A percentile compares a stretch with the other conserved stretches of the same genome.
These are phyloP conservation scores for Boletus rufocinnamomeus DNA, from an alignment of 768 basidiomycete species.

Conservation along the genomic window DNA sequence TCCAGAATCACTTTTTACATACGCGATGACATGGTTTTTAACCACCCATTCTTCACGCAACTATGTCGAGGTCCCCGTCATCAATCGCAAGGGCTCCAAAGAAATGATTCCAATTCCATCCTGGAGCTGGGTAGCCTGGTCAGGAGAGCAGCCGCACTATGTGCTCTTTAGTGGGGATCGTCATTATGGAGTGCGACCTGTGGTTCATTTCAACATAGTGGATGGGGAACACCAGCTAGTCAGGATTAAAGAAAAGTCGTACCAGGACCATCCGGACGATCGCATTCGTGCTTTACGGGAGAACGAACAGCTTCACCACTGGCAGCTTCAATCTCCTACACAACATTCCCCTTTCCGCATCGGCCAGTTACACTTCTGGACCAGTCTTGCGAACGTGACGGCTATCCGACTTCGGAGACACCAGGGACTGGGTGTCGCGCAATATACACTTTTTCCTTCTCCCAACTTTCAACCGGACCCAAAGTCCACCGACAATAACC, in stretches of 20 bases:
- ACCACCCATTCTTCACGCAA: slow-evolving; percentile 3
- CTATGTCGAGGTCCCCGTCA: not conserved
- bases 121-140: slow-evolving; percentile 23
- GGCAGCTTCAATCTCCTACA: not conserved
- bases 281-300: not conserved
- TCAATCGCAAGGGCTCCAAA: slow-evolving; percentile 6
- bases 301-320: not conserved
- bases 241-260: not conserved
- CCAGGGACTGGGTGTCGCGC: not conserved
- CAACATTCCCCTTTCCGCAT: not conserved
- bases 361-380: slow-evolving; percentile 22
- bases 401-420: not conserved
- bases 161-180: too few species aligned
- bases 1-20: slow-evolving; percentile 18
- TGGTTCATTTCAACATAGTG: slow-evolving; percentile 12
- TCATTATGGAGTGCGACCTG: not conserved
- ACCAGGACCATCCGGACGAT: too few species aligned
- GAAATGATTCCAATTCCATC: slow-evolving; percentile 16
- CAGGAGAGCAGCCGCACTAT: not conserved
- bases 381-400: slow-evolving; percentile 8
- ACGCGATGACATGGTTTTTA: slow-evolving; percentile 10
- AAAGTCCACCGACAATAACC: not conserved
- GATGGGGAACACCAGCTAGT: slow-evolving; percentile 1
- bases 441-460: not conserved
- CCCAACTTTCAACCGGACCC: not conserved